Evolutionary conservation across 2,329 filamentous ascomycete species (phyloP), one percentile per base, ranked within the genome.

Genomic region (Phialophora verrucosa): DNA sequence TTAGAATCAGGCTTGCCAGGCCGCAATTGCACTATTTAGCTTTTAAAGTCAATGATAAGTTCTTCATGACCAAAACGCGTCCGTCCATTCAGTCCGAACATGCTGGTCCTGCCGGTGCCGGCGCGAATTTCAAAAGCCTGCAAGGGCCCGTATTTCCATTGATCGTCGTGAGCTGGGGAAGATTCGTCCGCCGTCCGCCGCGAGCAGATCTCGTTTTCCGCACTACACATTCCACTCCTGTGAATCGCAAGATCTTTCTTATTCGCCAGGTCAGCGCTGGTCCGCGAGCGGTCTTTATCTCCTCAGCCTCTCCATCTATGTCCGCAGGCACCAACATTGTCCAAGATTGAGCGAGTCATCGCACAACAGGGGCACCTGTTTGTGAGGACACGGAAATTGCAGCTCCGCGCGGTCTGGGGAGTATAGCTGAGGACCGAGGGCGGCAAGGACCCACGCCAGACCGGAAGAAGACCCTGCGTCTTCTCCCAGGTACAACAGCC

Each of bases 1-100:
- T 66, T 70, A 68, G 50, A 65, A 70, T 70, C 68, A 70, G 68
- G 65, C 68, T 70, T 68, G 64, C 67, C 64, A 69, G 67, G 64
- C 62, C 67, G 65, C 64, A 53, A 64, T 61, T 61, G 59, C 59
- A 53, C 49, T 25, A 31, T 44, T 38, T 38, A 42, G n/a, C 29
- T 31, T 31, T 31, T 17, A 55, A 12, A n/a, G 29, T 55, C 25
- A 55, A 31, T 55, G 53, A 55, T 31, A 35, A 55, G n/a, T 55
- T 55, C 25, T 55, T 55, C 25, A 55, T 32, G n/a, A 55, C 23
- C 12, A 29, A 44, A 25, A 25, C n/a, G n/a, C n/a, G n/a, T n/a
- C n/a, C n/a, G n/a, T n/a, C n/a, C n/a, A n/a, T 44, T 17, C 38
- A n/a, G 6, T n/a, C 5, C n/a, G 14, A 44, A 44, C 14, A 44